Conservation (phyloP, 768 basidiomycete species). For the Tephrocybe sp. region DNA sequence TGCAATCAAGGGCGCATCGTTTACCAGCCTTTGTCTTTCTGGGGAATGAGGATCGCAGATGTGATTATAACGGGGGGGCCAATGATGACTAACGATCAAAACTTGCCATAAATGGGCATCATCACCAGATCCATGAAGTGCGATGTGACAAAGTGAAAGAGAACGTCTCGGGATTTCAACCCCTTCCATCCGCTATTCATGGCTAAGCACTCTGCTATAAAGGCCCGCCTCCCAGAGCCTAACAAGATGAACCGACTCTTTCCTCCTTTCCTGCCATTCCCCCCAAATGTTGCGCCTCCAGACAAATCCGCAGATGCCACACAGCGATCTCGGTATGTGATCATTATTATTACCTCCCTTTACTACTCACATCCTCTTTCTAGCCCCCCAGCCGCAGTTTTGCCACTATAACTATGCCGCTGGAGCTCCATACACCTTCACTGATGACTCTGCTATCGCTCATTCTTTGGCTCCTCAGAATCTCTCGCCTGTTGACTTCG, state of each 20-base stretch:
- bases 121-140: constrained; percentile 18
- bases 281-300: constrained; percentile 13
- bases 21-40: constrained; percentile 10
- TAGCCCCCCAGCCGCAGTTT: constrained; percentile 12
- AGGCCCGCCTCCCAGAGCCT: constrained; percentile 5
- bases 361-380: constrained; percentile 1
- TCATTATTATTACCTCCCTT: not conserved
- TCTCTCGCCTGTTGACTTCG: constrained; percentile 4
- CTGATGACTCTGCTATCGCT: not conserved
- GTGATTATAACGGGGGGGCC: constrained; percentile 33
- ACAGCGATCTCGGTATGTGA: constrained; percentile 6
- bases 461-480: constrained; percentile 9
- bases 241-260: not conserved
- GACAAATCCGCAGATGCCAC: constrained; percentile 9
- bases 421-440: constrained; percentile 5
- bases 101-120: constrained; percentile 9
- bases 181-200: constrained; percentile 21
- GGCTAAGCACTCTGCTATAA: constrained; percentile 19
- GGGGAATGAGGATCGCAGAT: constrained; percentile 6
- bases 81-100: not conserved
- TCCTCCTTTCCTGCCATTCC: not conserved
- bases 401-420: constrained; percentile 8
- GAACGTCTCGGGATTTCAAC: constrained; percentile 12
- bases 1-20: not conserved
- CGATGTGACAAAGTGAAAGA: constrained; percentile 24